phyloP scores from a whole-genome alignment of 1,284 basidiomycete species.

The Uromyces viciae-fabae region DNA sequence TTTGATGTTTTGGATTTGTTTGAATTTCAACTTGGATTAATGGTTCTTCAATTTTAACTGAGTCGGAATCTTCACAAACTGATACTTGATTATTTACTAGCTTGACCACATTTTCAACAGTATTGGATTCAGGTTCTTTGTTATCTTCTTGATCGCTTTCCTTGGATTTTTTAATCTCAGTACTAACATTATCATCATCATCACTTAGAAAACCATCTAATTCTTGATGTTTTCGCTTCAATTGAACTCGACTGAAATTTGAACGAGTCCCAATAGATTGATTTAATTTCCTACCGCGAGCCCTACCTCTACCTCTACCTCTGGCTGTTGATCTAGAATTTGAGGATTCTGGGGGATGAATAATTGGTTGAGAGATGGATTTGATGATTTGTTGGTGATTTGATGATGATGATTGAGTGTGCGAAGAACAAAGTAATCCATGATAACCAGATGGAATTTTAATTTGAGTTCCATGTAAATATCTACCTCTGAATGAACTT shows the following conservation, averaged over 20 bases:
- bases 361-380: not conserved
- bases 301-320: not conserved
- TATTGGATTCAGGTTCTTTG: not conserved
- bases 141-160: too few relatives aligned
- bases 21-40: too few relatives aligned
- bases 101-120: too few relatives aligned
- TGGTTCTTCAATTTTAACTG: too few relatives aligned
- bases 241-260: not conserved
- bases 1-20: too few relatives aligned
- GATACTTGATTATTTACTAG: too few relatives aligned
- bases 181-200: not conserved
- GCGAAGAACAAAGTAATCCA: not conserved
- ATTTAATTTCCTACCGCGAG: not conserved
- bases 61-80: too few relatives aligned
- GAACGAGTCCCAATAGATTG: not conserved
- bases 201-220: not conserved
- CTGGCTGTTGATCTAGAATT: not conserved
- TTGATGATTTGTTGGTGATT: not conserved
- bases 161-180: too few relatives aligned
- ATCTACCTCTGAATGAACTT: slow-evolving; percentile 22
- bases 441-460: slow-evolving; percentile 10
- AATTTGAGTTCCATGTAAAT: slow-evolving; percentile 23
- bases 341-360: not conserved
- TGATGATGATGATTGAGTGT: not conserved
- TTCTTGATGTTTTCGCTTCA: not conserved